Base-by-base conservation (phyloP, 768 basidiomycete species). In the Boletus sp. region DNA sequence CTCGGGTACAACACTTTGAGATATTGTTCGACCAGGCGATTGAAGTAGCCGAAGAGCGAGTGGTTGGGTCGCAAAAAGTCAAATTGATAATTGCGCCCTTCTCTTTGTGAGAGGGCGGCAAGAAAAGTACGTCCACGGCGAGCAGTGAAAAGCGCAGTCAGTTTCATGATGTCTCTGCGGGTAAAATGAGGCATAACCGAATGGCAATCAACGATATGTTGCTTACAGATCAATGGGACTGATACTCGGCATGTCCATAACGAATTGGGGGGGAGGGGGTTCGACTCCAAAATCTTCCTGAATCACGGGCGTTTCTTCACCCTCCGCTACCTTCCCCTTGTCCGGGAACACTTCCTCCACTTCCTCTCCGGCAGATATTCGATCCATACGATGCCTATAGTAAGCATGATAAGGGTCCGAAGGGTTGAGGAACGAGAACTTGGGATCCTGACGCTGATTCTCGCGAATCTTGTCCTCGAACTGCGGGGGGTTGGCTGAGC, bases 381-480 rank as follows among this genome's bases (percentile, higher is more conserved):
- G 85, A 45, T 93, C 91, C 75, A 96, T 83, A 67, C 89, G 85
- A 77, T 95, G 84, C 68, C 90, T 85, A 70, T 99, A 99, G 75
- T 99, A 98, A 56, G 91, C 91, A 85, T 98, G 93, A 77, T 97
- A 99, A 60, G 97, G 93, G 79, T 99, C 97, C 46, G 84, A 83
- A 57, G 92, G 87, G 77, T 96, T 96, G 72, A 99, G 83, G 79
- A 99, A 99, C 54, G 96, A 93, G 80, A 98, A 99, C 75, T 97
- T 96, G 53, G 94, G 93, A 78, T 98, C 96, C 60, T 85, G 82
- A 74, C 93, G 91, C 73, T 95, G 95, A 65, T 90, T 89, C 75
- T 98, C 94, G 64, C 94, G 85, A 72, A 99, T 93, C 75, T 96
- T 95, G 69, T 94, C 92, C 75, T 98, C 96, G 67, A 99, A 94